Percentiles rank a stretch among this genome's conserved stretches.
These are phyloP conservation scores for Suillus placidus DNA, from an alignment of 768 basidiomycete genomes.

Conservation along the genomic window DNA sequence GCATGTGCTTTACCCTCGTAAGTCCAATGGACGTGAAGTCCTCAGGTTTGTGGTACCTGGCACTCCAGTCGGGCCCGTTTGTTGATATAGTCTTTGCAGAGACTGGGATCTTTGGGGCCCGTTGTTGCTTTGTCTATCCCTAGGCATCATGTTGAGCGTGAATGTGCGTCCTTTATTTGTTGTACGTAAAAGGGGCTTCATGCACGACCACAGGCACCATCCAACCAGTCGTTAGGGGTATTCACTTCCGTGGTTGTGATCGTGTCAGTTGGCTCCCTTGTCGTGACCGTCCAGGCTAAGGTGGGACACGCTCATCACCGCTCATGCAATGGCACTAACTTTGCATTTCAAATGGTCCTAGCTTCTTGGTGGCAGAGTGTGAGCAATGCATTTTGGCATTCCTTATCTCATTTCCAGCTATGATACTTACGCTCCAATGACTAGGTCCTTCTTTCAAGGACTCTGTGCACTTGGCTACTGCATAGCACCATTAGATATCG, in stretches of 20 bases:
- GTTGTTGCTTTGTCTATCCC: constrained; percentile 74
- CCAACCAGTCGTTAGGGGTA: constrained; percentile 79
- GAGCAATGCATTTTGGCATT: constrained; percentile 28
- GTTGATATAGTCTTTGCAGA: constrained; percentile 41
- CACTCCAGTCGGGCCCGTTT: constrained; percentile 3
- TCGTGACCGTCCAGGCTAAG: constrained; percentile 96
- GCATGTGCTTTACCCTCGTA: constrained; percentile 90
- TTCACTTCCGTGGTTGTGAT: constrained; percentile 96
- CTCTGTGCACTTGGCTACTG: constrained; percentile 95
- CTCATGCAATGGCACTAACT: constrained; percentile 5
- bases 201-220: constrained; percentile 62
- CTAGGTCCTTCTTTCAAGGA: constrained; percentile 93
- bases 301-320: constrained; percentile 38
- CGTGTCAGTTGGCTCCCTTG: constrained; percentile 85
- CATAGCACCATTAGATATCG: constrained; percentile 89
- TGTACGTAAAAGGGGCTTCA: constrained; percentile 1
- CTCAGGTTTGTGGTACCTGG: constrained; percentile 53
- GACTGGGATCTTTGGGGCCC: constrained; percentile 99
- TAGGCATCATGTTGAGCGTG: constrained; percentile 84
- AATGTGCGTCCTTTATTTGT: constrained; percentile 54
- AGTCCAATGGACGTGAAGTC: constrained; percentile 75
- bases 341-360: constrained; percentile 28
- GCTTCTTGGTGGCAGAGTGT: constrained; percentile 86
- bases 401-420: constrained; percentile 4
- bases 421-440: neutral